Conservation (phyloP, 164 flowering plant species). For the Liquidambar formosana region DNA sequence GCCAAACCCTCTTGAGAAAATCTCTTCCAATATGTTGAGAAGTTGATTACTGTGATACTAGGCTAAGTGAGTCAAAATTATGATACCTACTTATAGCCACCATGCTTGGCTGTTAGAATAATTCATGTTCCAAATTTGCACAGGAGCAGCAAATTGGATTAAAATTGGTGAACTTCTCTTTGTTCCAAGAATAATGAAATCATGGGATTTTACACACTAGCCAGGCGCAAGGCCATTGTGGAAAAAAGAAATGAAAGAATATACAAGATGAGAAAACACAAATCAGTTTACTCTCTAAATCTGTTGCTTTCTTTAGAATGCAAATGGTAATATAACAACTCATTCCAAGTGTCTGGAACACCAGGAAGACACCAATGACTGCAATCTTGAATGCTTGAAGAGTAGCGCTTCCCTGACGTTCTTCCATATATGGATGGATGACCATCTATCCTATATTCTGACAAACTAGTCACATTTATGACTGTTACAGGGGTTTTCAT, state of each 20-base stretch:
- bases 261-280: neutral
- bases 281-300: conserved; percentile 1
- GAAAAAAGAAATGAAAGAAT: conserved; percentile 5
- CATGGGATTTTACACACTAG: neutral
- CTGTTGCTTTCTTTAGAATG: conserved; percentile 22
- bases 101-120: no score
- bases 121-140: no score
- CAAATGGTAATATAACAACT: conserved; percentile 70
- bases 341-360: conserved; percentile 94
- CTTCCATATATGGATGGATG: conserved; percentile 88
- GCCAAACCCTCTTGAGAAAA: no score
- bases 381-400: conserved; percentile 69
- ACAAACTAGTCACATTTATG: conserved; percentile 68
- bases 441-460: conserved; percentile 81
- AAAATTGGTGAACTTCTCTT: no score
- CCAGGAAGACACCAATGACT: conserved; percentile 99
- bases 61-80: no score
- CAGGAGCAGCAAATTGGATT: no score
- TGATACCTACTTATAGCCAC: no score
- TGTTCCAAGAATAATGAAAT: no score
- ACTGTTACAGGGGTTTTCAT: conserved; percentile 79
- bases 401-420: conserved; percentile 30
- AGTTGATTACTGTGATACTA: no score
- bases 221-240: neutral
- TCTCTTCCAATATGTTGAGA: no score